These are phyloP conservation scores for Colletotrichum lini DNA, from an alignment of 2,329 filamentous ascomycete genomes.

Conservation along the genomic window DNA sequence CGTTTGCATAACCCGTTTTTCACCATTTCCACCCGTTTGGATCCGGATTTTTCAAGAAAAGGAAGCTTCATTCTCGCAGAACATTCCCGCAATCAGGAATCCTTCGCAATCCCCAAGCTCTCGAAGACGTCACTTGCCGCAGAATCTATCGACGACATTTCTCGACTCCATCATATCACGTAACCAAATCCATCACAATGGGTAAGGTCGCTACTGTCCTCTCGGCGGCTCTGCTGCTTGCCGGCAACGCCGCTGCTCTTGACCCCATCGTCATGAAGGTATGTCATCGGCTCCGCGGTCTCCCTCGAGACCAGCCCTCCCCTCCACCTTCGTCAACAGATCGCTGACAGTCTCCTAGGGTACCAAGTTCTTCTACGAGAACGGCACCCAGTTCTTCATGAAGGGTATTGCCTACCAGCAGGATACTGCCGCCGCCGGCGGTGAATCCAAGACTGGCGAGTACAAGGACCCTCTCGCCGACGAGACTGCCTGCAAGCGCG, in stretches of 20 bases:
- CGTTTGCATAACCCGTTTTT: slow-evolving; percentile 39
- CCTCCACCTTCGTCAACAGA: not conserved
- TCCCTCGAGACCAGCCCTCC: slow-evolving; percentile 18
- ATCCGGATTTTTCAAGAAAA: not conserved
- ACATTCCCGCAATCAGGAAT: no score
- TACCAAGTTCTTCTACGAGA: slow-evolving; percentile 91
- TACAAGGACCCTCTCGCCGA: slow-evolving; percentile 91
- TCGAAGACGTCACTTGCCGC: no score
- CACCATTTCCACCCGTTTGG: slow-evolving; percentile 5
- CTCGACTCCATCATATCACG: not conserved
- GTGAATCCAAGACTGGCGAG: slow-evolving; percentile 61
- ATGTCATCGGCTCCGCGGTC: slow-evolving; percentile 40
- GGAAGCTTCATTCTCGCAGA: not conserved
- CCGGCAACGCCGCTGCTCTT: slow-evolving; percentile 60
- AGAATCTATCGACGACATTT: not conserved
- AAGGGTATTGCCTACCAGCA: slow-evolving; percentile 97
- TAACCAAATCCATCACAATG: slow-evolving; percentile 28
- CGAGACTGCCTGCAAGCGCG: slow-evolving; percentile 79
- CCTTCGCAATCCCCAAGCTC: no score
- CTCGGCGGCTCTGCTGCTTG: slow-evolving; percentile 58
- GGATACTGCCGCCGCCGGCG: slow-evolving; percentile 73
- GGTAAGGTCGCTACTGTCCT: slow-evolving; percentile 43
- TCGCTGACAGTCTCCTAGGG: slow-evolving; percentile 62
- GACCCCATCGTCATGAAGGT: slow-evolving; percentile 80
- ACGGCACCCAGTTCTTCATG: slow-evolving; percentile 80